Base-by-base conservation (phyloP, 805 yeast genomes). In the Barnettozyma botsteinii region DNA sequence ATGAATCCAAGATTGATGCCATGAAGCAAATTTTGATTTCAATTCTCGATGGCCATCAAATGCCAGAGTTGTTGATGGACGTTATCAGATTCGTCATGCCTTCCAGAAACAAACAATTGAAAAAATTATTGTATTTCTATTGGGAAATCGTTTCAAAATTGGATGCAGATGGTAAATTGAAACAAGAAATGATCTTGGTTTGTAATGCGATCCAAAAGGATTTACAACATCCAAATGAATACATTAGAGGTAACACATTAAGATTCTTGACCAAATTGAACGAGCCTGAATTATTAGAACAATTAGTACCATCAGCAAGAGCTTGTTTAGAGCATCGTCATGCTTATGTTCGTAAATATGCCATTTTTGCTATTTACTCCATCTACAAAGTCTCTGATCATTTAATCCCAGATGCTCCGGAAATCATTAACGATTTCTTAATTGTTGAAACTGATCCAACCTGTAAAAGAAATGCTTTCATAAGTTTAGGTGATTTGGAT, bases 161-260 rank as follows among this genome's bases (percentile, higher is more conserved):
- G 50, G 95, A 87, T 53, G 70, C 73, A 27, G 83, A 83, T 38
- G 98, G 98, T 4, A 87, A 86, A 62, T 76, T 94, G 72, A 86
- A 86, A 66, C 98, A 91, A 62, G 99, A 93, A 67, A 93, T 93
- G 98, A 91, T 94, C 64, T 77, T 93, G 49, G 98, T 91, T 37
- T 93, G 98, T 69, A 94, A 94, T 62, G 96, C 98, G 39, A 87
- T 93, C 56, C 95, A 93, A 64, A 89, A 88, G 63, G 99, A 93
- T 61, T 75, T 93, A 53, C 97, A 89, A 66, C 98, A 94, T 66
- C 96, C 98, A 37, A 93, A 93, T 69, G 98, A 93, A 65, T 93
- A 82, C 60, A 83, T 93, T 49, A 79, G 98, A 56, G 99, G 99
- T 52, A 87, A 87, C 56, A 91, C 98, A 9, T 72, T 93, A 63